Percentiles rank a stretch among this genome's conserved stretches.
These are phyloP conservation scores for Rasamsonia emersonii DNA, from an alignment of 2,329 filamentous ascomycete species.

Conservation along the genomic window DNA sequence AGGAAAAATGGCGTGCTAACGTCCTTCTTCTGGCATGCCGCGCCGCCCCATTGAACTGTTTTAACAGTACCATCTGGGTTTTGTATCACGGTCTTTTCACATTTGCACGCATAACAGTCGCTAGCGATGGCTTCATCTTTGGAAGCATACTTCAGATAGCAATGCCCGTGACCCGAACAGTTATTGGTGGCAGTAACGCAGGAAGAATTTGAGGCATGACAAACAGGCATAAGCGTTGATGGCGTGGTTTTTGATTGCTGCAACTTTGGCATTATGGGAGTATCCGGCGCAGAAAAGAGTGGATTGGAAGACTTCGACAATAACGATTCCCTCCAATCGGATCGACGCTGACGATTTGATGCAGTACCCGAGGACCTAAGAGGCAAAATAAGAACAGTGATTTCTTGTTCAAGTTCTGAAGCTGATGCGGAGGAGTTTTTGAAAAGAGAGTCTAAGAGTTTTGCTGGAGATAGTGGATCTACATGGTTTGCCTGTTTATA, in stretches of 20 bases:
- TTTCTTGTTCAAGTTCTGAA: slow-evolving; percentile 45
- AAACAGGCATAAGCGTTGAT: slow-evolving; percentile 56
- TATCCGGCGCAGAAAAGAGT: slow-evolving; percentile 1
- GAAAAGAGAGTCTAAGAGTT: slow-evolving; percentile 38
- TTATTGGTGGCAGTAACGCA: slow-evolving; percentile 64
- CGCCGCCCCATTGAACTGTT: slow-evolving; percentile 71
- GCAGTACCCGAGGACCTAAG: too few relatives aligned
- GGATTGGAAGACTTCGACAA: slow-evolving; percentile 3
- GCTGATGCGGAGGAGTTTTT: slow-evolving; percentile 42
- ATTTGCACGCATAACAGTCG: slow-evolving; percentile 72
- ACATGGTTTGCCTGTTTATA: too few relatives aligned
- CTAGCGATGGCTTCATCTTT: slow-evolving; percentile 25
- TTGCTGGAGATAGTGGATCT: slow-evolving; percentile 26
- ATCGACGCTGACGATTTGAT: slow-evolving; percentile 3
- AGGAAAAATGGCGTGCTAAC: slow-evolving; percentile 85
- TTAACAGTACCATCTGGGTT: slow-evolving; percentile 44
- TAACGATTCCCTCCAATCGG: slow-evolving; percentile 3
- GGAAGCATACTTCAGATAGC: slow-evolving; percentile 56
- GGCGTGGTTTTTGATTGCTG: slow-evolving; percentile 15
- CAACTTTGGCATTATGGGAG: too few relatives aligned
- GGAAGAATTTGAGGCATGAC: slow-evolving; percentile 61
- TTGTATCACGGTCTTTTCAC: slow-evolving; percentile 49
- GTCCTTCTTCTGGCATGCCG: slow-evolving; percentile 84
- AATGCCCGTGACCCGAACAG: slow-evolving; percentile 76
- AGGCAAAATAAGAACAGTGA: slow-evolving; percentile 49